Evolutionary conservation across 306 rosid genomes (phyloP).

Genomic region (Ammopiptanthus mongolicus): DNA sequence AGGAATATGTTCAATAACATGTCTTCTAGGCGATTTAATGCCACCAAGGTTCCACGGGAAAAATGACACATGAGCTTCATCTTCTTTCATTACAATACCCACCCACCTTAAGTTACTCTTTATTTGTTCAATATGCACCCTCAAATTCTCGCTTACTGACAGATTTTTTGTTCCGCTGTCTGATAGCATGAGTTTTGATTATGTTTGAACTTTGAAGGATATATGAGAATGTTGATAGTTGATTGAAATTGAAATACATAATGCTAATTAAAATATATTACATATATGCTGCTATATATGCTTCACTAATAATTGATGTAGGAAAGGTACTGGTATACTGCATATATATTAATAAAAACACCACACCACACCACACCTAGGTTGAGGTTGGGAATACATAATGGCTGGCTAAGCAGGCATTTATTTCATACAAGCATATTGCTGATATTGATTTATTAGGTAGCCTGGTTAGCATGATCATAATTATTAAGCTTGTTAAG

Average conservation of each 20-base stretch:
- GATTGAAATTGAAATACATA: neutral
- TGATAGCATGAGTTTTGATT: neutral
- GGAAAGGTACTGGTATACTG: neutral
- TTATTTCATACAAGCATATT: conserved; percentile 16
- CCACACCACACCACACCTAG: neutral
- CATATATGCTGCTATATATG: neutral
- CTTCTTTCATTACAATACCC: neutral
- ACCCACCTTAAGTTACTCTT: neutral
- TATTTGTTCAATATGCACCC: neutral
- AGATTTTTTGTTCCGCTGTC: neutral
- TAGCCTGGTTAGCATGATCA: neutral
- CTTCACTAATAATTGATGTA: neutral
- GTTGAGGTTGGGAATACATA: neutral
- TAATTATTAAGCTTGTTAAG: neutral
- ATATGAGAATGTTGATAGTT: neutral
- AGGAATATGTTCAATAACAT: conserved; percentile 53
- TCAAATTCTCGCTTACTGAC: neutral
- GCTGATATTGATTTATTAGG: neutral
- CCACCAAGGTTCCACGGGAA: conserved; percentile 13
- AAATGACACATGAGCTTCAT: conserved; percentile 18
- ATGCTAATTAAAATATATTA: neutral
- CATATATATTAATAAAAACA: neutral
- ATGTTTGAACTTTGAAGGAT: neutral
- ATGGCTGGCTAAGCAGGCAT: conserved; percentile 6
- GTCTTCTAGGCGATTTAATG: conserved; percentile 56